Conservation (phyloP, 768 basidiomycete genomes). For the Cystobasidium tubakii region DNA sequence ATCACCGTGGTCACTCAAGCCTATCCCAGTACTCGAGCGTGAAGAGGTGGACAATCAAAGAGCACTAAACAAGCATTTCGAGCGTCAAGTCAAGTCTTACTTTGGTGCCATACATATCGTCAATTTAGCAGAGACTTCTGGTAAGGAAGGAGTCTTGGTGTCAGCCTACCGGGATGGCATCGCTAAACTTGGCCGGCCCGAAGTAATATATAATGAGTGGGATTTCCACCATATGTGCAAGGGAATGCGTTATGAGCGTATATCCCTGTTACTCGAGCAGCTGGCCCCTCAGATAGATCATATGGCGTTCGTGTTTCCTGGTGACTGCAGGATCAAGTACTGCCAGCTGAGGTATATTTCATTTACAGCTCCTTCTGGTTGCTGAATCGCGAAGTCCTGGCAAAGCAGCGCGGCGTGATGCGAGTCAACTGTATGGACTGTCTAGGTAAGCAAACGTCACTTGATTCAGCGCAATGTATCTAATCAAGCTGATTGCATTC, state of each 20-base stretch:
- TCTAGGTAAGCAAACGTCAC: slow-evolving; percentile 32
- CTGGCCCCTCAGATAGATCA: slow-evolving; percentile 41
- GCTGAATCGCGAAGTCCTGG: slow-evolving; percentile 27
- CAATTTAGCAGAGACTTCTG: slow-evolving; percentile 83
- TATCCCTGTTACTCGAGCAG: slow-evolving; percentile 38
- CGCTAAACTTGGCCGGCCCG: slow-evolving; percentile 52
- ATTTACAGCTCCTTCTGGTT: slow-evolving; percentile 43
- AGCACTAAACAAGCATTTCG: slow-evolving; percentile 43
- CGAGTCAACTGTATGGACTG: slow-evolving; percentile 45
- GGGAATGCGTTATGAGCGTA: slow-evolving; percentile 63
- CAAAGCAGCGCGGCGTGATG: slow-evolving; percentile 39
- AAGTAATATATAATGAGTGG: slow-evolving; percentile 55
- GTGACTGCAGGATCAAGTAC: not conserved
- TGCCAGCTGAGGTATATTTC: not conserved
- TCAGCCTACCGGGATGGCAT: slow-evolving; percentile 68
- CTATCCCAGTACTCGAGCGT: slow-evolving; percentile 45
- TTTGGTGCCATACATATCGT: slow-evolving; percentile 61
- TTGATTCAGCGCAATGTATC: no score
- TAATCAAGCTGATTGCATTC: not conserved
- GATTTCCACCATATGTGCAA: slow-evolving; percentile 90
- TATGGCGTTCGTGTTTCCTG: slow-evolving; percentile 32
- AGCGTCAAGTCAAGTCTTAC: slow-evolving; percentile 39
- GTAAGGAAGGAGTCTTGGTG: slow-evolving; percentile 77
- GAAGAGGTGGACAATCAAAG: slow-evolving; percentile 39
- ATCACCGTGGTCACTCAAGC: slow-evolving; percentile 44